Conservation (phyloP, 768 basidiomycete species). For the Dioszegia crocea region DNA sequence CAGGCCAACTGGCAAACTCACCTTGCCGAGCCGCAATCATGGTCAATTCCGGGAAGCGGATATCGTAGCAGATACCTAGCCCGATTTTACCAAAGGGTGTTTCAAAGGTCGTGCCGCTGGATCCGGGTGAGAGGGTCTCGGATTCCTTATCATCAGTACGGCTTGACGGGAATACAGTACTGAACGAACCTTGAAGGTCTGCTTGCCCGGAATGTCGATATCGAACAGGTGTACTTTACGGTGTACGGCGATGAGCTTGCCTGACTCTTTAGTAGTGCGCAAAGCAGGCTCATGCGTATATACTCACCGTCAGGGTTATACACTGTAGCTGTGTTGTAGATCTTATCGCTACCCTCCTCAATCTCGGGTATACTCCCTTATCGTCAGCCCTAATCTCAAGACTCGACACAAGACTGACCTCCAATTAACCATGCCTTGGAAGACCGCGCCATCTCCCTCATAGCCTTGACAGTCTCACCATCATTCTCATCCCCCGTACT, state of each 20-base stretch:
- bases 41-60: slow-evolving; percentile 75
- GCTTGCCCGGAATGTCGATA: slow-evolving; percentile 68
- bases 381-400: not conserved
- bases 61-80: slow-evolving; percentile 92
- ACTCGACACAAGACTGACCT: slow-evolving; percentile 54
- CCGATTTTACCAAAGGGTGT: slow-evolving; percentile 98
- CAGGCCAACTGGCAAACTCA: slow-evolving; percentile 36
- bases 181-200: slow-evolving; percentile 44
- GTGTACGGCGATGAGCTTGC: slow-evolving; percentile 78
- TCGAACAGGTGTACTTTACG: slow-evolving; percentile 97
- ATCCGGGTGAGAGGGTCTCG: slow-evolving; percentile 64
- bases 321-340: slow-evolving; percentile 91
- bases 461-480: slow-evolving; percentile 68
- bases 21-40: slow-evolving; percentile 86
- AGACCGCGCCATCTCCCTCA: slow-evolving; percentile 75
- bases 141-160: slow-evolving; percentile 14
- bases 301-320: slow-evolving; percentile 60
- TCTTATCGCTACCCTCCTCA: slow-evolving; percentile 58
- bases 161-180: not conserved
- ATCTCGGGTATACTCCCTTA: slow-evolving; percentile 89
- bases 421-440: slow-evolving; percentile 84
- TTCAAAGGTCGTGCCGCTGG: slow-evolving; percentile 70
- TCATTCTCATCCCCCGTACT: slow-evolving; percentile 11
- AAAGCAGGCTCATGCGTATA: not conserved
- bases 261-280: slow-evolving; percentile 50